Evolutionary conservation across 257 asterid species (phyloP), one percentile per base, ranked within the genome.

Genomic region (Nicotiana undulata): DNA sequence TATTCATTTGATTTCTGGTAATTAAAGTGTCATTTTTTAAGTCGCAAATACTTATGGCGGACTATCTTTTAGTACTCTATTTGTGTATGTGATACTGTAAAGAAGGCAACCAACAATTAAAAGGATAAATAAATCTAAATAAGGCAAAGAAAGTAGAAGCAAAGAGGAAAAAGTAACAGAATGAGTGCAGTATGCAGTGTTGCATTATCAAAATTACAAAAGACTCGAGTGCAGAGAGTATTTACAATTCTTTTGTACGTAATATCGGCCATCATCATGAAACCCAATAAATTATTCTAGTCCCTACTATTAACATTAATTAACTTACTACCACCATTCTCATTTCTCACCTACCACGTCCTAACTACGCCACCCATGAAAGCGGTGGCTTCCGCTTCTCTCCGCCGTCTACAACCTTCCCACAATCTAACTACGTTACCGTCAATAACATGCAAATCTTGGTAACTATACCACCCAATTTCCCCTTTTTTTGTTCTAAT

Each of bases 371-470:
- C 87, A 82, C 81, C 83, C 83, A 18, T 28, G 55, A 28, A 34
- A 32, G 83, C 83, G 81, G 86, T 84, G 85, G 76, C 80, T 65
- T 65, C 24, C 3, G 3, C 24, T 65, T 31, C 15, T 65, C 80
- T 68, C 63, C 80, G 46, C 88, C 83, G 53, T 81, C 87, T 58
- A 63, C 88, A 68, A 80, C 85, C 88, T 3, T 86, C 95, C 98
- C 98, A 93, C 84, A 93, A 55, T 81, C 92, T 86, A 64, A 93
- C 97, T 79, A 92, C 91, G 72, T 81, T 89, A 32, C 97, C 97
- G 81, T 90, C 82, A 20, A 92, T 52, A 88, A 79, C 87, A 83
- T 86, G 84, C 87, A 86, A 76, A 82, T 92, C 94, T 61, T 89
- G 95, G 86, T 87, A 83, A 75, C 78, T 78, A 76, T 89, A 87